These are phyloP conservation scores for Neurospora pannonica DNA, from an alignment of 495 filamentous ascomycete genomes.

Conservation along the genomic window DNA sequence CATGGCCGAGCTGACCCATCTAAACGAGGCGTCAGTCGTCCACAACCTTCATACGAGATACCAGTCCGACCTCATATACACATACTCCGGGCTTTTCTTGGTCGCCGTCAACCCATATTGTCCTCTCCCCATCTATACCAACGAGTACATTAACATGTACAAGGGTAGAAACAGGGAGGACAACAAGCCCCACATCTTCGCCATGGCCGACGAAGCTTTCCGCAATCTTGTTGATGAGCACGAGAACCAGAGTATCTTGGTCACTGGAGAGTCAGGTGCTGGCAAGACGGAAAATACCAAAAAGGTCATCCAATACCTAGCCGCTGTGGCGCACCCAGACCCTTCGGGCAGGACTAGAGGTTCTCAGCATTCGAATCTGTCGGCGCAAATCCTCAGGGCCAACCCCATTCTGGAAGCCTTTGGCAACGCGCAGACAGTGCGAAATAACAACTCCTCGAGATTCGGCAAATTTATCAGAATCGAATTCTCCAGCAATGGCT, in stretches of 20 bases:
- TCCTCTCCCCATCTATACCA: constrained; percentile 86
- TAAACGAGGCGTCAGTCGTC: constrained; percentile 96
- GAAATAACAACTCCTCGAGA: constrained; percentile 97
- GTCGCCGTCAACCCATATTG: constrained; percentile 98
- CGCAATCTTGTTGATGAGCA: constrained; percentile 92
- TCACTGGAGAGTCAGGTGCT: constrained; percentile 96
- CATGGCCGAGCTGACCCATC: constrained; percentile 96
- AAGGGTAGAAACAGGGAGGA: constrained; percentile 83
- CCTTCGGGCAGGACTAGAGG: constrained; percentile 52
- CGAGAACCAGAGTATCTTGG: constrained; percentile 92
- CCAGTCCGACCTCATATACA: constrained; percentile 94
- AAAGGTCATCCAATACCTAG: constrained; percentile 98
- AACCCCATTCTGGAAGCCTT: constrained; percentile 99
- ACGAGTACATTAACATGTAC: constrained; percentile 96
- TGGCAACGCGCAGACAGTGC: constrained; percentile 93
- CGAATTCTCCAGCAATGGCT: constrained; percentile 81
- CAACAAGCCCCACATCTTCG: constrained; percentile 94
- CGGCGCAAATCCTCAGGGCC: constrained; percentile 89
- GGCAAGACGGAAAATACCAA: constrained; percentile 99
- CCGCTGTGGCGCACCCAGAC: constrained; percentile 82
- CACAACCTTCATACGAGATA: constrained; percentile 94
- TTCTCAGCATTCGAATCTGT: constrained; percentile 75
- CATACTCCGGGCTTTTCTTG: constrained; percentile 94
- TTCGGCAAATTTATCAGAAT: constrained; percentile 99
- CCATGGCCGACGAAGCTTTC: constrained; percentile 97